Conservation (phyloP, 805 yeast species). For the Cyberlindnera euphorbiiphila region DNA sequence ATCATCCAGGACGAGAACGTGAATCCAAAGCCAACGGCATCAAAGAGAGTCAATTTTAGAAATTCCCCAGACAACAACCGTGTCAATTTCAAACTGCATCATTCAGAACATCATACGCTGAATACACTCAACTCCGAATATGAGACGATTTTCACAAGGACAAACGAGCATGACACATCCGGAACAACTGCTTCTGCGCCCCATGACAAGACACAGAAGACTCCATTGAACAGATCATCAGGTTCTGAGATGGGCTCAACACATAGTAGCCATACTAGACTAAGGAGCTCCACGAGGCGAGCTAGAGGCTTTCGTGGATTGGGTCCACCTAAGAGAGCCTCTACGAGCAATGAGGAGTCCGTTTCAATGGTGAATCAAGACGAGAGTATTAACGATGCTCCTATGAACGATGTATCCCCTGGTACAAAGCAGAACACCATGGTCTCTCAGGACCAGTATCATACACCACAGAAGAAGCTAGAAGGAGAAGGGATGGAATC, state of each 20-base stretch:
- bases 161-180: constrained; percentile 14
- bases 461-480: constrained; percentile 4
- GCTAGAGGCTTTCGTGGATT: constrained; percentile 28
- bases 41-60: constrained; percentile 26
- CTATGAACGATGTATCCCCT: constrained; percentile 17
- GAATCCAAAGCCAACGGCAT: neutral
- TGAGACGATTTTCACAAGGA: constrained; percentile 25
- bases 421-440: neutral
- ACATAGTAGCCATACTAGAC: constrained; percentile 18
- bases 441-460: neutral
- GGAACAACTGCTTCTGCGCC: constrained; percentile 17
- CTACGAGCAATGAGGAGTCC: constrained; percentile 10
- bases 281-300: constrained; percentile 30
- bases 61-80: constrained; percentile 13
- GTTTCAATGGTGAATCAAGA: neutral
- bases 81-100: constrained; percentile 9
- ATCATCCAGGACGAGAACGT: constrained; percentile 8
- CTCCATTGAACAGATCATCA: constrained; percentile 17
- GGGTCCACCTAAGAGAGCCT: constrained; percentile 36
- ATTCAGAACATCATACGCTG: constrained; percentile 13
- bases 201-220: constrained; percentile 17
- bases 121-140: constrained; percentile 23
- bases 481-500: neutral
- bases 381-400: constrained; percentile 21
- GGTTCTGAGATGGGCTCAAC: constrained; percentile 14